phyloP scores from a whole-genome alignment of 139 green algal species.

The Chlorella sp. region DNA sequence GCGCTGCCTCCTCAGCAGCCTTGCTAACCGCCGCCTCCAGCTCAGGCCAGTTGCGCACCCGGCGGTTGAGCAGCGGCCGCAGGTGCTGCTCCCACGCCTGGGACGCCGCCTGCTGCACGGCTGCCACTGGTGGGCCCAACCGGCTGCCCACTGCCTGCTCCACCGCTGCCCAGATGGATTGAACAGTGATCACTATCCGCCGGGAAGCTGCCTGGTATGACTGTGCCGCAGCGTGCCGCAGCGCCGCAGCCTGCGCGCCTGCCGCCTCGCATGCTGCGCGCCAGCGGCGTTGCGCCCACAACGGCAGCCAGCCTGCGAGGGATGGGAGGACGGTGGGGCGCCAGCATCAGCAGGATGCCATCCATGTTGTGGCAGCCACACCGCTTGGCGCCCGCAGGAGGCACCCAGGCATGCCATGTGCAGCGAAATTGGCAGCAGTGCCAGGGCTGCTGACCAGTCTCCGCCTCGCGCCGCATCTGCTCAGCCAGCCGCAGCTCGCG shows the following conservation, averaged over 20 bases:
- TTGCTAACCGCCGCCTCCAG: background rate
- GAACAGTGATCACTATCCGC: background rate
- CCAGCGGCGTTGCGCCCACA: conserved; percentile 5
- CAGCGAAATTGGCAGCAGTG: no score
- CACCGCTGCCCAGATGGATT: background rate
- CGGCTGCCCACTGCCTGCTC: background rate
- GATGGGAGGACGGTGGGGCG: background rate
- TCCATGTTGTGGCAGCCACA: background rate
- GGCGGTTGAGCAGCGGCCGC: background rate
- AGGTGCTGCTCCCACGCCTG: background rate
- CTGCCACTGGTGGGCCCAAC: background rate
- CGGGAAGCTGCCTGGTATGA: background rate
- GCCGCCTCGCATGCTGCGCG: background rate
- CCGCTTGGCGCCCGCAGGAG: no score
- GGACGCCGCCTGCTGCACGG: background rate
- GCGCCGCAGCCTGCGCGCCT: no score
- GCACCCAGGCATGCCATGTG: background rate
- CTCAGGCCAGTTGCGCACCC: background rate
- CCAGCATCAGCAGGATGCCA: background rate
- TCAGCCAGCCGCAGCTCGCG: background rate
- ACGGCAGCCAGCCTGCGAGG: conserved; percentile 19
- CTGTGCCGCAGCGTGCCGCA: background rate
- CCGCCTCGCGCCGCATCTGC: conserved; percentile 3
- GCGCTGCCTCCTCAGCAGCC: background rate
- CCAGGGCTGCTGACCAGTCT: background rate